These are phyloP conservation scores for Theileria annulata DNA, from an alignment of 169 alveolate species.

Conservation along the genomic window DNA sequence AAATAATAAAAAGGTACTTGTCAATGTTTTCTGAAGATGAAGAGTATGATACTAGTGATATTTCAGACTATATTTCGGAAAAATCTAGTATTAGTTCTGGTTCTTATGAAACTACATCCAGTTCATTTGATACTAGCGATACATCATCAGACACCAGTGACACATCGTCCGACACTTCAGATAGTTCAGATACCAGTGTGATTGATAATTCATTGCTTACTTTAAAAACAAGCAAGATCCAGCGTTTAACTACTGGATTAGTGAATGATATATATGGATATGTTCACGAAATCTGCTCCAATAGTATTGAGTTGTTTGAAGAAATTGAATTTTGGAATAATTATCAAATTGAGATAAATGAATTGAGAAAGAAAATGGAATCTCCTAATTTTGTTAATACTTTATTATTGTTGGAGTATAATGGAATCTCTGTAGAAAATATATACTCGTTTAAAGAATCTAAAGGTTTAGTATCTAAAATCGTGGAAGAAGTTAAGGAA, in stretches of 20 bases:
- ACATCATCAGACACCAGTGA: slow-evolving; percentile 2
- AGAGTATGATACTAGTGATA: neutral
- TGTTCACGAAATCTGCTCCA: neutral
- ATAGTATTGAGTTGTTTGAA: slow-evolving; percentile 23
- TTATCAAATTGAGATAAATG: slow-evolving; percentile 29
- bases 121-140: neutral
- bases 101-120: neutral
- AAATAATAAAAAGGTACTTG: slow-evolving; percentile 21
- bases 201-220: neutral
- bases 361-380: slow-evolving; percentile 9
- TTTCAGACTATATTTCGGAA: neutral
- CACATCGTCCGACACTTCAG: neutral
- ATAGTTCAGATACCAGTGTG: neutral
- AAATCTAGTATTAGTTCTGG: neutral
- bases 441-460: slow-evolving; percentile 50
- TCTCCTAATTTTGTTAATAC: slow-evolving; percentile 25
- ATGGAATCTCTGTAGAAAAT: slow-evolving; percentile 17
- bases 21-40: neutral
- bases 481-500: slow-evolving; percentile 16
- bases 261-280: neutral
- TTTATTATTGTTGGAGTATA: slow-evolving; percentile 31
- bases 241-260: neutral
- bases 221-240: neutral
- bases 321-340: slow-evolving; percentile 38
- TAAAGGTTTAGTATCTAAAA: slow-evolving; percentile 2